Evolutionary conservation across 2,329 filamentous ascomycete genomes (phyloP).

Genomic region (Chrysoporthe austroafricana): DNA sequence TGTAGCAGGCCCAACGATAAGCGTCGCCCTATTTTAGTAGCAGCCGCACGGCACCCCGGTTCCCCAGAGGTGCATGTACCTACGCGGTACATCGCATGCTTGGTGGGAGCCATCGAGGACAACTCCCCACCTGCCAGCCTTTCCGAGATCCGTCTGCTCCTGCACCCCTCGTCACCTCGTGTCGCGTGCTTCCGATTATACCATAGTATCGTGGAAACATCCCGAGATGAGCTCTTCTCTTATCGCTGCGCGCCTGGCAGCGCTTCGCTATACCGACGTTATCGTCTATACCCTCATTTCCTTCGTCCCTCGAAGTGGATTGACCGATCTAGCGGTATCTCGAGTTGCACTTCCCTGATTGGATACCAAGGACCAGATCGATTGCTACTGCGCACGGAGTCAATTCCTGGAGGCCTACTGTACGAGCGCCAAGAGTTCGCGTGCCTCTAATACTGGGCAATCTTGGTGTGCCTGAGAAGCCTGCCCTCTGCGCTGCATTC

Average conservation of each 20-base stretch:
- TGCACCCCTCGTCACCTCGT: neutral
- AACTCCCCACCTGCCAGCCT: too few species aligned
- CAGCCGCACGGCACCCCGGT: too few species aligned
- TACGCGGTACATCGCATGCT: too few species aligned
- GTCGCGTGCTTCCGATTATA: constrained; percentile 4
- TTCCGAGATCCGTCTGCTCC: neutral
- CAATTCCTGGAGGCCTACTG: too few species aligned
- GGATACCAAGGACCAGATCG: neutral
- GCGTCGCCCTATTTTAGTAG: too few species aligned
- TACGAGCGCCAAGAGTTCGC: too few species aligned
- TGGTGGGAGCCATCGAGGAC: neutral
- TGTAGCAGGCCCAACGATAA: too few species aligned
- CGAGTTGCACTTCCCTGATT: neutral
- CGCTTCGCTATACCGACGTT: neutral
- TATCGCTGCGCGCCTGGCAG: neutral
- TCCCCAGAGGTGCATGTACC: too few species aligned
- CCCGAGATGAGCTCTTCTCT: neutral
- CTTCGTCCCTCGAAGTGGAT: neutral
- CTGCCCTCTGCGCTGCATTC: too few species aligned
- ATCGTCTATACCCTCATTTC: constrained; percentile 4
- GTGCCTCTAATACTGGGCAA: too few species aligned
- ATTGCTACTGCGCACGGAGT: neutral
- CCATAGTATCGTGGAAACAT: neutral
- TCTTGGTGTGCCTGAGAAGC: too few species aligned
- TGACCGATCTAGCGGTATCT: constrained; percentile 2